Base-by-base conservation (phyloP, 768 basidiomycete species). In the Rhizopogon vesiculosus region DNA sequence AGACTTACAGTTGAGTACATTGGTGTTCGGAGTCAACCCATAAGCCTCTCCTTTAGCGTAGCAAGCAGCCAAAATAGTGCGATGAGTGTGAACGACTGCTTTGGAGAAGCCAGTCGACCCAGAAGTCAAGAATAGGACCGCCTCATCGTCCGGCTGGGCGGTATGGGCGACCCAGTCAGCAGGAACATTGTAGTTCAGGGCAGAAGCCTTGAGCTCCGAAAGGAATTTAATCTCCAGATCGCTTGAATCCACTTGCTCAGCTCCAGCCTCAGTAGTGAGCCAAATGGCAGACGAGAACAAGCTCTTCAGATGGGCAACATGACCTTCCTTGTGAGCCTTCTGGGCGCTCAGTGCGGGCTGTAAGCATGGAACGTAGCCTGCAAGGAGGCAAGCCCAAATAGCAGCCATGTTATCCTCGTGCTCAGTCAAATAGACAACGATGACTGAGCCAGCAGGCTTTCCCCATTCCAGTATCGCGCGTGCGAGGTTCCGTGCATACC, bases 21-120 rank as follows among this genome's bases (percentile, higher is more conserved):
- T 25, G 2, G 25, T 25, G 25, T 25, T 25, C 25, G 25, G 25
- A 25, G 25, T 9, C 31, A 74, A 65, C 0, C 59, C 63, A 57
- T 74, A 72, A 19, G 66, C 64, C 1, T 51, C 56, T 25, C 63
- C 64, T 65, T 75, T 72, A 16, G 73, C 64, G 19, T 53, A 45
- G 35, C 67, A 61, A 54, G 65, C 61, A 3, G 72, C 65, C 31
- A 76, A 56, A 31, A 76, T 65, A 33, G 69, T 73, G 5, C 66
- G 65, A 55, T 72, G 70, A 19, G 60, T 60, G 38, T 70, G 57
- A 9, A 57, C 61, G 18, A 69, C 71, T 19, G 64, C 71, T 53
- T 72, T 72, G 33, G 71, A 67, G 35, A 70, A 69, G 1, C 71
- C 71, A n/a, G 71, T 72, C 1, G 71, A 72, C 0, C 71, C 71